Base-by-base conservation (phyloP, 352 stramenopile genomes). In the Lagenidium giganteum region DNA sequence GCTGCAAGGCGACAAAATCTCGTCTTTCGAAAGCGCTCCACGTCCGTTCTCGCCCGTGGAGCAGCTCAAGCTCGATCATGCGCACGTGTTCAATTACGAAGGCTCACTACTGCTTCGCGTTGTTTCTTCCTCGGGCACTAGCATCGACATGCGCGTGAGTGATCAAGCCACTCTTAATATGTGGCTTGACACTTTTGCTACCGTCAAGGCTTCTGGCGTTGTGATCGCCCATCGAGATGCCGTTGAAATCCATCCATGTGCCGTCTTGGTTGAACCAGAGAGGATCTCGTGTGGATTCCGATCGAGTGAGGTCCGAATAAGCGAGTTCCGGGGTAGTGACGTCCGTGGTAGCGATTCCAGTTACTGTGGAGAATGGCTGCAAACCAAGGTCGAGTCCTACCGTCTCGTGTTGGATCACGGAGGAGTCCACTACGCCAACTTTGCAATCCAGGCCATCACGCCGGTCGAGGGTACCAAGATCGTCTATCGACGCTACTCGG, bases 321-420 rank as follows among this genome's bases (percentile, higher is more conserved):
- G n/a, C n/a, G 67, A 79, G 42, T n/a, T n/a, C n/a, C n/a, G n/a
- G n/a, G n/a, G n/a, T n/a, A n/a, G n/a, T n/a, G n/a, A n/a, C n/a
- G 83, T 83, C 54, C 79, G 50, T 13, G 65, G 85, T 12, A 51
- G n/a, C 25, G 37, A 33, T 23, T 25, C n/a, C 13, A 27, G 26
- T 21, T 65, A 61, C 35, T 49, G 61, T 36, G 63, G 71, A 0
- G 74, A 87, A 62, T 91, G 76, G 59, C 46, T 91, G 12, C 61
- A 83, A 48, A 88, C 78, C 18, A 91, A 88, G 52, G 88, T 91
- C 31, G 78, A 91, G 57, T 69, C 70, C 7, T 74, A 82, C 50
- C 56, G 80, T 14, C 63, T 91, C 8, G 61, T 74, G 22, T 34
- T 86, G 7, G 78, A 90, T 41, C 76, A 86, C 9, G 86, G 79